Base-by-base conservation (phyloP, 169 alveolate genomes). In the Plasmodium cynomolgi region DNA sequence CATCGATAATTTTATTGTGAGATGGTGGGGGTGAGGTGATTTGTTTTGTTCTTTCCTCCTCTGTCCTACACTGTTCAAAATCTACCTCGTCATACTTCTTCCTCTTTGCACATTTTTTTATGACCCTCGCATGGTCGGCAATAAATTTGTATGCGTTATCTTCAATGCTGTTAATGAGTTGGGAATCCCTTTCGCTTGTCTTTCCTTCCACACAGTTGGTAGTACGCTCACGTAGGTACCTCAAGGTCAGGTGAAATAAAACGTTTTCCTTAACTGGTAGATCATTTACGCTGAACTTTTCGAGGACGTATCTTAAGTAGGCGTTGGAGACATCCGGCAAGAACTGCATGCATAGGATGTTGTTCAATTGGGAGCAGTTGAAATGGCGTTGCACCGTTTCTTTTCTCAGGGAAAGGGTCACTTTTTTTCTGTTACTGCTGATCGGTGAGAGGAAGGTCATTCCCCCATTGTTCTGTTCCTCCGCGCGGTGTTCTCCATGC, bases 201-300 rank as follows among this genome's bases (percentile, higher is more conserved):
- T 72, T 47, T 81, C 62, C 83, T 47, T 26, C 58, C 20, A 34
- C 75, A n/a, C 2, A 8, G 26, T 50, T 72, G 17, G 23, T 50
- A 23, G 6, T 50, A 15, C 41, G 41, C 17, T 34, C 29, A 82
- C 54, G 54, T 72, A 91, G 37, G 31, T 33, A 91, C 41, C 58
- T 91, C 54, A 91, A 54, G 4, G 6, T 71, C 1, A 77, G 20
- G 84, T 91, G 95, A 82, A 81, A 91, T 26, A 91, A 41, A 31
- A 91, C 39, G 29, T 81, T 91, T 82, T 91, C 95, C 33, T 91
- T 91, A n/a, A 91, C 75, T n/a, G 73, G 74, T 0, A 39, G 75
- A 91, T 91, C 95, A 26, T 15, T 8, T 9, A 56, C 26, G 7
- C 79, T 47, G 44, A 91, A 91, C 13, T 20, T 34, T 8, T 72